Evolutionary conservation across 768 basidiomycete genomes (phyloP), one percentile per base, ranked within the genome.

Genomic region (Tricholoma bakamatsutake): DNA sequence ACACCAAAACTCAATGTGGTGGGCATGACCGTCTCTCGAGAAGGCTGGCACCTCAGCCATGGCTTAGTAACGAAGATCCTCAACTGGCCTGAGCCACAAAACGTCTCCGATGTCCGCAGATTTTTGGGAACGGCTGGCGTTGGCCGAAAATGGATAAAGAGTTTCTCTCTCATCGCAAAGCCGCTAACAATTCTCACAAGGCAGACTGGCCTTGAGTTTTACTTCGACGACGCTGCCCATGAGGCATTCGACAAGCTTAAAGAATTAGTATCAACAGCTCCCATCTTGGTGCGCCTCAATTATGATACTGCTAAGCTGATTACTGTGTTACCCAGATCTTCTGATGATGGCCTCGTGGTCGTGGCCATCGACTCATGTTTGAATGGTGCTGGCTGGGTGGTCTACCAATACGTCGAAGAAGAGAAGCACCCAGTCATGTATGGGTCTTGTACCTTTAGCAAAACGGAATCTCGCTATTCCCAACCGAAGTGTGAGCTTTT

Each of bases 11-110:
- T 71, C 0, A 31, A 55, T 4, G 68, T 75, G 15, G 69, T 73
- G 1, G 73, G 73, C 0, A 50, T 67, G 0, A 48, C 64, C 0
- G 67, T 69, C 0, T 67, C 64, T 0, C 30, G 48, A 2, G 64
- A 73, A 17, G 73, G 73, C 0, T 67, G 67, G 64, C 60, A 61
- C 11, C 56, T 72, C 0, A 57, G 62, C 1, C 64, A 65, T 21
- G 61, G 62, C 0, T 55, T 69, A 1, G 64, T 65, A 0, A 27
- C 59, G 4, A 67, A 69, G 18, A 57, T 75, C 0, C 24, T 66
- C 2, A 66, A 72, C 15, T 71, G 69, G 69, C 65, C 64, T 2
- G 8, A 24, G 0, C 64, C 59, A 0, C 18, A 10, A 1, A 57
- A 18, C 0, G 43, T 62, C 0, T 54, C 61, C 0, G 65, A 71